Conservation (phyloP, 192 early-diverging fungal species). For the Coemansia sp. region DNA sequence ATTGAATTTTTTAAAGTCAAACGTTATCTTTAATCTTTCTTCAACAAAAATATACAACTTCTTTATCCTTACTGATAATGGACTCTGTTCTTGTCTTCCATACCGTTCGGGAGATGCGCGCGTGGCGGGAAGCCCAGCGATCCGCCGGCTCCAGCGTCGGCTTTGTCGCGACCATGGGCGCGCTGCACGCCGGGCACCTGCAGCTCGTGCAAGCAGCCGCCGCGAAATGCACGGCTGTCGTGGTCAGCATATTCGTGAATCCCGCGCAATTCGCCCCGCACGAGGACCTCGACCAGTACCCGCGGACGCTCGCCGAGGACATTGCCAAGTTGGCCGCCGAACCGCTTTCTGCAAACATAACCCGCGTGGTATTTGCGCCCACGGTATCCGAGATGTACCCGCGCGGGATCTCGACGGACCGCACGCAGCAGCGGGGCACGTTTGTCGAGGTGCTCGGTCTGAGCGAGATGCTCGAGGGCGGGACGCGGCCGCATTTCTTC, state of each 20-base stretch:
- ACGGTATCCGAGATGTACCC: slow-evolving; percentile 92
- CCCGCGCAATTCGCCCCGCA: slow-evolving; percentile 98
- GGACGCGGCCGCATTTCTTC: slow-evolving; percentile 92
- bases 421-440: slow-evolving; percentile 73
- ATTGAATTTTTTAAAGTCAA: too few species aligned
- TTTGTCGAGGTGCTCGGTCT: slow-evolving; percentile 91
- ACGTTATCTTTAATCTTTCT: too few species aligned
- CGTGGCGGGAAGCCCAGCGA: slow-evolving; percentile 61
- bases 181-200: slow-evolving; percentile 89
- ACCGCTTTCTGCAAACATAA: not conserved
- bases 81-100: slow-evolving; percentile 55
- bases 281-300: slow-evolving; percentile 90
- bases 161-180: slow-evolving; percentile 99
- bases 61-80: not conserved
- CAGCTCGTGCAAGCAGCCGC: slow-evolving; percentile 62
- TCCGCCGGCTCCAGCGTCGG: slow-evolving; percentile 66
- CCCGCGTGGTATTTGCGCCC: slow-evolving; percentile 57
- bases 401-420: slow-evolving; percentile 78
- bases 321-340: slow-evolving; percentile 60
- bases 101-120: slow-evolving; percentile 71
- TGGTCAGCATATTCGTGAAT: slow-evolving; percentile 94
- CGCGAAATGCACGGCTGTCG: slow-evolving; percentile 63
- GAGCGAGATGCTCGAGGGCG: slow-evolving; percentile 93
- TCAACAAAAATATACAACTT: too few species aligned
- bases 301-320: slow-evolving; percentile 79